phyloP scores from a whole-genome alignment of 768 basidiomycete species.

The Dacryopinax spathularia region DNA sequence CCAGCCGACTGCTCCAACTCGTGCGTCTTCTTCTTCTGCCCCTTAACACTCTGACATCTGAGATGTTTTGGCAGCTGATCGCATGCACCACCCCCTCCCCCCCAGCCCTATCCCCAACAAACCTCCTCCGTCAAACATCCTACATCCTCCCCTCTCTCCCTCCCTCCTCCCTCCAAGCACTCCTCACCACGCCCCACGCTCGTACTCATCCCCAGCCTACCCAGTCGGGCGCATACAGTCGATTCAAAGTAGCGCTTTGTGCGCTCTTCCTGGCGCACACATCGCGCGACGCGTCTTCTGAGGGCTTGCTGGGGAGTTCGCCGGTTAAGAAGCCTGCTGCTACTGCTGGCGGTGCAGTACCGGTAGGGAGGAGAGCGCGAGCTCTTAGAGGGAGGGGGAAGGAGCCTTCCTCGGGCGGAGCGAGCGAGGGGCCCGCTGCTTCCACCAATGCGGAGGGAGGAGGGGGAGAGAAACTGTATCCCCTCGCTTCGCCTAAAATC shows the following conservation, averaged over 20 bases:
- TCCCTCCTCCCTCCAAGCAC: not conserved
- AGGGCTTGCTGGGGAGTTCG: not conserved
- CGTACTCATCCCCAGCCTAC: not conserved
- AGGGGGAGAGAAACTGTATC: not conserved
- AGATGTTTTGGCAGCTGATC: not conserved
- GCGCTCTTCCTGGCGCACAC: not conserved
- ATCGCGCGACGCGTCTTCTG: not conserved
- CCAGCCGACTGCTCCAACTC: not conserved
- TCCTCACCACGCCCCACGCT: not conserved
- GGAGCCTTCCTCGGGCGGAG: not conserved
- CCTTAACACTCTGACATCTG: not conserved
- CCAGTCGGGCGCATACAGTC: not conserved
- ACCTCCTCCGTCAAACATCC: not conserved
- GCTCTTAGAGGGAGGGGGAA: not conserved
- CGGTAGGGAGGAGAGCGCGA: not conserved
- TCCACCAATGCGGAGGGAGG: not conserved
- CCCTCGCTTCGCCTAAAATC: not conserved
- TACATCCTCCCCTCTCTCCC: not conserved
- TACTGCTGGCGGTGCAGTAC: too few relatives aligned
- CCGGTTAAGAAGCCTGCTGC: not conserved
- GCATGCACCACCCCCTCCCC: not conserved
- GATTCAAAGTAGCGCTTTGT: not conserved
- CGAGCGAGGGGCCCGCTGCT: not conserved
- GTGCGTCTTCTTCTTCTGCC: not conserved
- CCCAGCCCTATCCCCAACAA: not conserved